These are phyloP conservation scores for Paracoccidioides lutzii DNA, from an alignment of 2,329 filamentous ascomycete genomes.

Conservation along the genomic window DNA sequence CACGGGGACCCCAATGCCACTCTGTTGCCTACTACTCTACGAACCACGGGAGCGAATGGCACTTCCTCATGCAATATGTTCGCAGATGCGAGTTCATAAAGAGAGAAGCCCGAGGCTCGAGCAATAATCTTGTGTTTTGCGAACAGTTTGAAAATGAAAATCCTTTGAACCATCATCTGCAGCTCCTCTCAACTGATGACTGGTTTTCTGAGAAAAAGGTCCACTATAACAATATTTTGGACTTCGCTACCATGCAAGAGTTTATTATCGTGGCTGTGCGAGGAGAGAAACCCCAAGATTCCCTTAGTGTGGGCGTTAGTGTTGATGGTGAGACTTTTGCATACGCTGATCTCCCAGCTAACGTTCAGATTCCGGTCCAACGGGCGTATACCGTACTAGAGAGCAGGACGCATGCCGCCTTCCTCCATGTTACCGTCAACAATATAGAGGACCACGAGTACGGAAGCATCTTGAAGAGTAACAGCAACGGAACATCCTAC, in stretches of 20 bases:
- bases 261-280: constrained; percentile 81
- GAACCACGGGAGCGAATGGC: constrained; percentile 70
- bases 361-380: constrained; percentile 66
- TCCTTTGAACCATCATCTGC: constrained; percentile 47
- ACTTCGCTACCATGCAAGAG: constrained; percentile 90
- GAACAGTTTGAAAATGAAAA: constrained; percentile 52
- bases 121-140: constrained; percentile 51
- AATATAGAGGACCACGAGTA: constrained; percentile 52
- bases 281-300: constrained; percentile 45
- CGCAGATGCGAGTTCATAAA: constrained; percentile 79
- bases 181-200: constrained; percentile 65
- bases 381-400: constrained; percentile 86
- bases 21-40: constrained; percentile 61
- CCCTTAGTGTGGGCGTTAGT: constrained; percentile 66
- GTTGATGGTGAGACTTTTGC: constrained; percentile 76
- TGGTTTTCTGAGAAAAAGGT: constrained; percentile 55
- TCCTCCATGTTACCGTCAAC: constrained; percentile 80
- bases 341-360: constrained; percentile 69
- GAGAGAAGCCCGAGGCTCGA: constrained; percentile 41
- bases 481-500: constrained; percentile 94
- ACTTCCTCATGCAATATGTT: constrained; percentile 59
- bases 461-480: constrained; percentile 90
- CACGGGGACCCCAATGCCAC: constrained; percentile 47
- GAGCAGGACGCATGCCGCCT: constrained; percentile 86
- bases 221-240: constrained; percentile 58